Evolutionary conservation across 306 rosid genomes (phyloP), one percentile per base, ranked within the genome.

Genomic region (Inga oerstediana): DNA sequence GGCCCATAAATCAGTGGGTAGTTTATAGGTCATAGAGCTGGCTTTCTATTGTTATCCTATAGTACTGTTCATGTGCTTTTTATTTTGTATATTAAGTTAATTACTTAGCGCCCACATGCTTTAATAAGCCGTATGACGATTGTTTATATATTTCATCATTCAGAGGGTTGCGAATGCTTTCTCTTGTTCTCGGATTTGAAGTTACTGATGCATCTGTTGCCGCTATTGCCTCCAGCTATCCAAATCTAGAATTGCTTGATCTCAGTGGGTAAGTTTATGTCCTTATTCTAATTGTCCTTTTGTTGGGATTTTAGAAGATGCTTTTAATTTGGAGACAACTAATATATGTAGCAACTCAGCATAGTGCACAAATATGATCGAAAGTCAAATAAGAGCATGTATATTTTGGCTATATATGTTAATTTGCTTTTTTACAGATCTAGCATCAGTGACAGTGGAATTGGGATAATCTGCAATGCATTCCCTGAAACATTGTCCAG

Each of bases 171-270:
- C 88, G 80, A 80, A 91, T 84, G 95, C 95, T 93, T 48, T 93
- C 97, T 20, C 94, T 93, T 51, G 97, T 93, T 85, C 95, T 93
- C 74, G 97, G 97, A 82, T 83, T 91, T 76, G 91, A 90, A 81
- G 87, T 93, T 77, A 90, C 91, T 11, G 97, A 91, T 88, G 97
- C 97, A 24, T 91, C 97, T 52, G 95, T 93, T 86, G 97, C 97
- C 79, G 90, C 97, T 48, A 91, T 91, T 80, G 89, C 97, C 76
- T 87, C 92, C n/a, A 88, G 90, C 85, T 89, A 88, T 76, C 93
- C 92, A 4, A 80, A 84, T 77, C 75, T 93, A 48, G 91, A 93
- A 58, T 88, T 93, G 87, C 93, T 93, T 70, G 97, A 93, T 76
- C 89, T 93, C 66, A 91, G 95, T 74, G 95, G 95, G 97, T 93